Conservation (phyloP, 306 rosid genomes). For the Mucuna pruriens region DNA sequence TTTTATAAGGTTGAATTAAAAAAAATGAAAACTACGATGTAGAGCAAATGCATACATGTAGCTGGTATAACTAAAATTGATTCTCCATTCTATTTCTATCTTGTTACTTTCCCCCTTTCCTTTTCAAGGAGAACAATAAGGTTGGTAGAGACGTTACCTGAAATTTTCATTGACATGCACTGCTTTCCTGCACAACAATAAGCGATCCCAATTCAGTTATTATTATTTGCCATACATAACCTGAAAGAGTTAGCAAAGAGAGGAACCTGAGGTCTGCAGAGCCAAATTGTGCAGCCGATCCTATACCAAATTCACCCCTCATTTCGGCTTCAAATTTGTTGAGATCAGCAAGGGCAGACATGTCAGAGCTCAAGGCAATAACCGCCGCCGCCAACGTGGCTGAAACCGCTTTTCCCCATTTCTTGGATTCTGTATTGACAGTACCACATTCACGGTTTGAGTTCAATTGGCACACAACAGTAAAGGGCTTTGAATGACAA, state of each 20-base stretch:
- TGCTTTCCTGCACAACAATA: conserved; percentile 63
- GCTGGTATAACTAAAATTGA: not conserved
- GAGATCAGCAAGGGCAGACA: conserved; percentile 88
- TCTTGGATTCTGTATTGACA: conserved; percentile 47
- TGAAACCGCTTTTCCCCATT: conserved; percentile 63
- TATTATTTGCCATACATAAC: not conserved
- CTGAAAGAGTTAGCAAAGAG: not conserved
- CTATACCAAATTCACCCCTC: conserved; percentile 93
- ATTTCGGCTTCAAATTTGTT: conserved; percentile 80
- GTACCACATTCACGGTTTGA: conserved; percentile 39
- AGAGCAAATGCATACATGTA: not conserved
- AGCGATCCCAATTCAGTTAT: not conserved
- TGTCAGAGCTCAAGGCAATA: conserved; percentile 62
- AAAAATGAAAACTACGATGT: not conserved
- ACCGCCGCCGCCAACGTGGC: conserved; percentile 70
- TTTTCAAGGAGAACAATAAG: too few species aligned
- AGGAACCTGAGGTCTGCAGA: conserved; percentile 88
- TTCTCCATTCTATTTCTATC: not conserved
- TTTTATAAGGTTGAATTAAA: not conserved
- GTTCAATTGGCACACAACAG: conserved; percentile 46
- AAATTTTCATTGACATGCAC: conserved; percentile 93
- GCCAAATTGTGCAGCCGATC: conserved; percentile 94
- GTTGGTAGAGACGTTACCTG: too few species aligned
- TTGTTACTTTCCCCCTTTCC: not conserved
- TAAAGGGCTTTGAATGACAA: conserved; percentile 44